Evolutionary conservation across 2,329 filamentous ascomycete genomes (phyloP), one percentile per base, ranked within the genome.

Genomic region (Diaporthe ampelina): DNA sequence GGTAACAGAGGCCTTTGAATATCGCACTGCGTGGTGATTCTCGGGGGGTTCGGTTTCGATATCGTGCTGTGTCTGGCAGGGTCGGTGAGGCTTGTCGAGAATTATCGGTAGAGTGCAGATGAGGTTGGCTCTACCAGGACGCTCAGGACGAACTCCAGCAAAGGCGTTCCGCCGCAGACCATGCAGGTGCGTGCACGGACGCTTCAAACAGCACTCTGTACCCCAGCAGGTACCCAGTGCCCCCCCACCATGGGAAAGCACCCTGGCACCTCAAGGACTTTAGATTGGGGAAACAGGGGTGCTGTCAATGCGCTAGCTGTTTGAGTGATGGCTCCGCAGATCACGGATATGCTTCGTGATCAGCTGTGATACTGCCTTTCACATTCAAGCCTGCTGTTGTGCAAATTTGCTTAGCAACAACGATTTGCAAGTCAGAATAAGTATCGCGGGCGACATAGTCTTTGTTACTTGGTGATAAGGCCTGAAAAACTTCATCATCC

Each of bases 121-220:
- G 65, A 67, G 52, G 59, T 73, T 19, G 63, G 50, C 45, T 73
- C 32, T 57, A 32, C 50, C 40, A 70, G 45, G 72, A 75, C 67
- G 74, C 67, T 63, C 72, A 52, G 65, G 40, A 70, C 61, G 52
- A 73, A 68, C 74, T 69, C 72, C 59, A 71, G 57, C 72, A 73
- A 57, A 75, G 74, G 61, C 57, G 57, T 67, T 73, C 71, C 71
- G 72, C 74, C 71, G 67, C 74, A 71, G 50, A 65, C 45, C 73
- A 75, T 73, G 73, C 73, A 73, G 57, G 57, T 50, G 48, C 63
- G 43, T 26, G 74, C 74, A 75, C 71, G 71, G 74, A 70, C 74
- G 45, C 65, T 65, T 35, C 65, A 48, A 48, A 21, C 45, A 21
- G 57, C 65, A 61, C 74, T n/a, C 45, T 70, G 70, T 45, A 67